These are phyloP conservation scores for Coemansia sp. DNA, from an alignment of 192 early-diverging fungal species.

Conservation along the genomic window DNA sequence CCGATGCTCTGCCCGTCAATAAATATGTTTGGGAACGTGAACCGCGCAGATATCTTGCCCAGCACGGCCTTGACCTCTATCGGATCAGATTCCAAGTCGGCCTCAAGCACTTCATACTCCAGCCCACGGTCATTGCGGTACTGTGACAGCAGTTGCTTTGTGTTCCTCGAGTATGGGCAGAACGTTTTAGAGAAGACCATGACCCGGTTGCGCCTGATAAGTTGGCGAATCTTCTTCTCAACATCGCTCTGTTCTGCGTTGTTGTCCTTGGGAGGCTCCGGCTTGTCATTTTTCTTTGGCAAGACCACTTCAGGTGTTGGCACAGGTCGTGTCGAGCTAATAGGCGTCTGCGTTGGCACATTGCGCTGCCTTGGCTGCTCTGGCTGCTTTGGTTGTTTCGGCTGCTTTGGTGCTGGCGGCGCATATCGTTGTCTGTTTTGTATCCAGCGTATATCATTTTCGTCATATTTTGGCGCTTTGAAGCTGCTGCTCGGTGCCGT, in stretches of 20 bases:
- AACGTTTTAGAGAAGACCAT: slow-evolving; percentile 77
- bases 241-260: slow-evolving; percentile 8
- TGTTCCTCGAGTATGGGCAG: slow-evolving; percentile 68
- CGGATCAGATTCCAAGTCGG: slow-evolving; percentile 44
- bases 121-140: slow-evolving; percentile 42
- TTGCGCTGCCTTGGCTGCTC: neutral
- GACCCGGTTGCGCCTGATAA: slow-evolving; percentile 43
- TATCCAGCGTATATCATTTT: slow-evolving; percentile 5
- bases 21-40: slow-evolving; percentile 71
- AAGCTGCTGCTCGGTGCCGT: neutral
- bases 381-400: neutral
- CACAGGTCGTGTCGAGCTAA: neutral
- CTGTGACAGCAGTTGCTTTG: slow-evolving; percentile 58
- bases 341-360: neutral
- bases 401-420: neutral
- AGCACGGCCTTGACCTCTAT: slow-evolving; percentile 60
- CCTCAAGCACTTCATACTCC: slow-evolving; percentile 59
- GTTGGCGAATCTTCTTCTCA: slow-evolving; percentile 25
- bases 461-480: neutral
- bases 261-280: neutral
- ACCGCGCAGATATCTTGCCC: slow-evolving; percentile 54
- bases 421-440: neutral
- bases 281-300: neutral
- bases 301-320: neutral
- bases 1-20: slow-evolving; percentile 68